Evolutionary conservation across 2,329 filamentous ascomycete species (phyloP).

Genomic region (Arthroderma uncinatum): DNA sequence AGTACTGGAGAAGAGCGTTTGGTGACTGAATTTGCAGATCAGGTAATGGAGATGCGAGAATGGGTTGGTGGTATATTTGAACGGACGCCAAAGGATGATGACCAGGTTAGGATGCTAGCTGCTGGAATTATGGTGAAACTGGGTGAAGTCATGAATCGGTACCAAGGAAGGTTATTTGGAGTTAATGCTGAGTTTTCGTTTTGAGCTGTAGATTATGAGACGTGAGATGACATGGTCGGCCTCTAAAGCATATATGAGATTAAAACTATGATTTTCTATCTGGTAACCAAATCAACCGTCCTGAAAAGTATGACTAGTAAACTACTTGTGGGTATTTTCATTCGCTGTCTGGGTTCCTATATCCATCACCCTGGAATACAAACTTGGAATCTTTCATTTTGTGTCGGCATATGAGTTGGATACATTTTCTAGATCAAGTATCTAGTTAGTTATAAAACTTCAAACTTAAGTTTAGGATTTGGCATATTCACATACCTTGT

Average conservation of each 20-base stretch:
- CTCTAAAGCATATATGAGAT: neutral
- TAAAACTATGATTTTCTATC: neutral
- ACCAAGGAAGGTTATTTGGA: constrained; percentile 65
- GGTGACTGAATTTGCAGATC: constrained; percentile 60
- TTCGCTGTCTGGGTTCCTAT: neutral
- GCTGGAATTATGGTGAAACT: constrained; percentile 70
- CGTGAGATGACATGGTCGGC: neutral
- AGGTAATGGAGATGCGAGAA: constrained; percentile 74
- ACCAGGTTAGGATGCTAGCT: constrained; percentile 47
- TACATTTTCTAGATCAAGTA: neutral
- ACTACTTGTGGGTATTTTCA: neutral
- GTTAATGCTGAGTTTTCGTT: constrained; percentile 42
- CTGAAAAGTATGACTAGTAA: neutral
- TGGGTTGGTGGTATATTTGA: constrained; percentile 75
- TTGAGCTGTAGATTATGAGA: neutral
- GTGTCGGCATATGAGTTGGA: neutral
- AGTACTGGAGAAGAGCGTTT: constrained; percentile 52
- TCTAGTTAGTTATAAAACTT: neutral
- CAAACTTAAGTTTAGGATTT: neutral
- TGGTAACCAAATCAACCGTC: neutral
- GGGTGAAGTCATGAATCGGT: constrained; percentile 70
- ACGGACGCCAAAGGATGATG: constrained; percentile 33
- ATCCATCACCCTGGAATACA: neutral
- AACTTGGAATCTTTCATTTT: neutral
- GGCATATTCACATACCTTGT: neutral